phyloP scores from a whole-genome alignment of 805 yeast species.

The Ogataea trehaloabstinens region DNA sequence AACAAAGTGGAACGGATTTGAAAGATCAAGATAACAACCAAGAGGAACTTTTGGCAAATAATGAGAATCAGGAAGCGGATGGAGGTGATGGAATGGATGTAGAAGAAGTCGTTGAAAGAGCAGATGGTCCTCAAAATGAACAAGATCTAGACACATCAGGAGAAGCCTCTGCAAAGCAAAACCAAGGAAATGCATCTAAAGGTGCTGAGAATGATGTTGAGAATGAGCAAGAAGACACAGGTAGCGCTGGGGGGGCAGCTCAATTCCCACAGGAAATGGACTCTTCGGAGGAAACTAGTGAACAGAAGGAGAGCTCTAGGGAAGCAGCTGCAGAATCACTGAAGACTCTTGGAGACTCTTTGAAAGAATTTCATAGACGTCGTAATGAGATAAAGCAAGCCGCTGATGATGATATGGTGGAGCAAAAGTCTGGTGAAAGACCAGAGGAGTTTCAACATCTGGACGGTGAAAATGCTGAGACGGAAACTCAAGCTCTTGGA shows the following conservation, averaged over 20 bases:
- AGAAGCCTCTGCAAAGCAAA: constrained; percentile 35
- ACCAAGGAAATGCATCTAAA: constrained; percentile 33
- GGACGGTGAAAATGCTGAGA: constrained; percentile 74
- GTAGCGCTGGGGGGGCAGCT: constrained; percentile 57
- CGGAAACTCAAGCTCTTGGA: constrained; percentile 90
- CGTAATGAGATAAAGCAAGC: constrained; percentile 83
- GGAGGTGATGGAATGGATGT: constrained; percentile 27
- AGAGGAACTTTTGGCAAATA: constrained; percentile 17
- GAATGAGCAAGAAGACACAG: constrained; percentile 57
- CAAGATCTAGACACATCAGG: constrained; percentile 32
- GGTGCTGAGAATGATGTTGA: constrained; percentile 38
- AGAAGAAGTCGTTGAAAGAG: constrained; percentile 18
- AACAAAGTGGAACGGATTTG: constrained; percentile 14
- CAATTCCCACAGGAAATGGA: constrained; percentile 37
- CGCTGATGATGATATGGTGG: constrained; percentile 48
- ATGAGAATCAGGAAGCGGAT: constrained; percentile 1
- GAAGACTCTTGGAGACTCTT: constrained; percentile 85
- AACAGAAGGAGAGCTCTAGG: constrained; percentile 55
- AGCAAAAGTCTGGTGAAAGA: constrained; percentile 57
- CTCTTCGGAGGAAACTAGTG: constrained; percentile 34
- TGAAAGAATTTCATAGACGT: constrained; percentile 89
- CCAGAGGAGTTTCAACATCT: constrained; percentile 87
- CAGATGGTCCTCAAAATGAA: constrained; percentile 31
- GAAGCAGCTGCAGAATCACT: constrained; percentile 73
- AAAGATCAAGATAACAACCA: constrained; percentile 25